Conservation (phyloP, 2,329 filamentous ascomycete species). For the Didymellaceae sp. region DNA sequence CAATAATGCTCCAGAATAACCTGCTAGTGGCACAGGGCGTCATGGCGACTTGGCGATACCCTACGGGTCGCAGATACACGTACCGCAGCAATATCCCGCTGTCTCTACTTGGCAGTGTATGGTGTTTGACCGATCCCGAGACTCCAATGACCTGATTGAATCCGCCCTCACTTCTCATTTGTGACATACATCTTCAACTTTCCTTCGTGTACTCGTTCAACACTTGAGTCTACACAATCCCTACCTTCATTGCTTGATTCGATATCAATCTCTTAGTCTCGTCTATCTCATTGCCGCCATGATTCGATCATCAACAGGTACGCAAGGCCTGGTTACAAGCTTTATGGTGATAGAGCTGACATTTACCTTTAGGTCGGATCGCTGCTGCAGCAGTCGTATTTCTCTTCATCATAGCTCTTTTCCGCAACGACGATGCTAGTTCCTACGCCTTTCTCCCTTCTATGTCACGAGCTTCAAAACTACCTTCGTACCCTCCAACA, state of each 20-base stretch:
- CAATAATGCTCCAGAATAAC: constrained; percentile 3
- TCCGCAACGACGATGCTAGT: constrained; percentile 35
- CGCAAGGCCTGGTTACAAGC: background rate
- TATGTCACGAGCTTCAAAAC: constrained; percentile 20
- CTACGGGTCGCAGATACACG: constrained; percentile 12
- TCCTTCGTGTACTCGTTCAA: constrained; percentile 13
- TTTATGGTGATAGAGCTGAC: constrained; percentile 5
- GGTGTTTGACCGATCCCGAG: constrained; percentile 13
- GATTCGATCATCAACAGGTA: constrained; percentile 33
- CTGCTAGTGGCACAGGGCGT: constrained; percentile 1
- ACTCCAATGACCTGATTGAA: constrained; percentile 10
- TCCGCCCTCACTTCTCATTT: background rate
- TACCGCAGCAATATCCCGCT: constrained; percentile 7
- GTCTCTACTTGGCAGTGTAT: constrained; percentile 17
- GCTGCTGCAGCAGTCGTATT: constrained; percentile 31
- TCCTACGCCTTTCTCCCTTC: constrained; percentile 35
- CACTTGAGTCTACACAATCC: constrained; percentile 5
- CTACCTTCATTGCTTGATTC: background rate
- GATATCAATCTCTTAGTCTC: background rate
- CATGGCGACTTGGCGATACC: constrained; percentile 17
- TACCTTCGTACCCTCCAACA: constrained; percentile 27
- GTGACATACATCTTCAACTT: constrained; percentile 7
- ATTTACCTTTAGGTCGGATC: constrained; percentile 25
- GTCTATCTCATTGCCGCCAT: constrained; percentile 13
- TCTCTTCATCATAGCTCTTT: constrained; percentile 33